phyloP scores from a whole-genome alignment of 2,329 filamentous ascomycete species.

The Graphiopsis chlorocephala region DNA sequence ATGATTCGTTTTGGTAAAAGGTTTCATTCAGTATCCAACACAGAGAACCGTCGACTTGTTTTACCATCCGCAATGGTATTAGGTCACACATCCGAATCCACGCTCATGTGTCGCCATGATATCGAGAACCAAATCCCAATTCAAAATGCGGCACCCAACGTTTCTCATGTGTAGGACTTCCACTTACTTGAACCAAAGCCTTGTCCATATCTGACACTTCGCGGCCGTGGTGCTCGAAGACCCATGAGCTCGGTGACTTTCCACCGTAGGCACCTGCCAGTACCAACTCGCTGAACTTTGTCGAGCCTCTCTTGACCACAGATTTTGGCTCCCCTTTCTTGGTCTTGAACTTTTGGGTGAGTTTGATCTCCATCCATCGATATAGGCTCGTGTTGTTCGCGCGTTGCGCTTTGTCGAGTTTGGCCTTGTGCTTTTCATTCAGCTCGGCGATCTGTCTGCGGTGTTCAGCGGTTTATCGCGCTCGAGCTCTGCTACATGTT shows the following conservation, averaged over 20 bases:
- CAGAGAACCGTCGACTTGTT: too few relatives aligned
- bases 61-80: too few relatives aligned
- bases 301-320: background rate
- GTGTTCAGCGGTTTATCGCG: background rate
- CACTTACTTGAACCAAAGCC: background rate
- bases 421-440: background rate
- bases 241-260: background rate
- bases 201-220: background rate
- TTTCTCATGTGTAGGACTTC: background rate
- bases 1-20: too few relatives aligned
- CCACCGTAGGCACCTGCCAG: background rate
- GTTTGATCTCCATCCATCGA: background rate
- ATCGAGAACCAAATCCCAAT: too few relatives aligned
- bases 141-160: too few relatives aligned
- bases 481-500: too few relatives aligned
- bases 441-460: background rate
- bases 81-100: too few relatives aligned
- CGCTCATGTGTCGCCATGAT: too few relatives aligned
- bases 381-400: background rate
- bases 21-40: too few relatives aligned
- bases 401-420: background rate
- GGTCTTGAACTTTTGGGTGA: background rate
- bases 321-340: background rate
- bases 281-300: background rate
- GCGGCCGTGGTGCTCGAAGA: background rate